These are phyloP conservation scores for Glutinoglossum americanum DNA, from an alignment of 495 filamentous ascomycete species.

Conservation along the genomic window DNA sequence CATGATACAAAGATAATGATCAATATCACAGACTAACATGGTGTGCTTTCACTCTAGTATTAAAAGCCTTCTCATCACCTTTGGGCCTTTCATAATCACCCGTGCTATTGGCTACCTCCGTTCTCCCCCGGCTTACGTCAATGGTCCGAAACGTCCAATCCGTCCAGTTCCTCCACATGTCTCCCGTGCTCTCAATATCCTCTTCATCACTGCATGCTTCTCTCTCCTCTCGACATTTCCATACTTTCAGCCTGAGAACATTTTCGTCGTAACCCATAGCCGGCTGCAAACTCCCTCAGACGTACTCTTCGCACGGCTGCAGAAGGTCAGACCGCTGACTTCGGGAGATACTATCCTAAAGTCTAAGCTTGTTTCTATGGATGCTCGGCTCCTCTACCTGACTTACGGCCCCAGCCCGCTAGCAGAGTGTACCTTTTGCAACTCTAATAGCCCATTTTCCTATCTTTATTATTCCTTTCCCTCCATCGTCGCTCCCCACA, in stretches of 20 bases:
- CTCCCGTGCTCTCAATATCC: slow-evolving; percentile 16
- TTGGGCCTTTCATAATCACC: slow-evolving; percentile 67
- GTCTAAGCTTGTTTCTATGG: slow-evolving; percentile 39
- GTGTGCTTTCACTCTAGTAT: slow-evolving; percentile 25
- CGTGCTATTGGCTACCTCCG: slow-evolving; percentile 52
- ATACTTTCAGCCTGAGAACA: slow-evolving; percentile 48
- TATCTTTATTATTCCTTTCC: slow-evolving; percentile 74
- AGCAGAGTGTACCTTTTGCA: slow-evolving; percentile 60
- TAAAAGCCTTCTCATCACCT: slow-evolving; percentile 62
- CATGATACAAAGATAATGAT: not conserved
- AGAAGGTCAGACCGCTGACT: slow-evolving; percentile 36
- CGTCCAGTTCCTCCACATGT: slow-evolving; percentile 28
- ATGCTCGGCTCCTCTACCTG: slow-evolving; percentile 60
- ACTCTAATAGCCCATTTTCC: slow-evolving; percentile 40
- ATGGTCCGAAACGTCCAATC: slow-evolving; percentile 17
- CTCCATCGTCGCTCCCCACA: slow-evolving; percentile 47
- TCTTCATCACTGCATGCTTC: slow-evolving; percentile 15
- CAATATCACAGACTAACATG: not conserved
- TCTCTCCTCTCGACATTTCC: slow-evolving; percentile 32
- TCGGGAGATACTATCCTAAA: slow-evolving; percentile 39
- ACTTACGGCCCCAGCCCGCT: slow-evolving; percentile 56
- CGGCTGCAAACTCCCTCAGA: slow-evolving; percentile 69
- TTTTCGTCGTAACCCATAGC: slow-evolving; percentile 58
- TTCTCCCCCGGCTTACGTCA: slow-evolving; percentile 26
- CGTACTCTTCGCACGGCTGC: slow-evolving; percentile 63